Evolutionary conservation across 331 rosid species (phyloP).

Genomic region (Quercus phellos): DNA sequence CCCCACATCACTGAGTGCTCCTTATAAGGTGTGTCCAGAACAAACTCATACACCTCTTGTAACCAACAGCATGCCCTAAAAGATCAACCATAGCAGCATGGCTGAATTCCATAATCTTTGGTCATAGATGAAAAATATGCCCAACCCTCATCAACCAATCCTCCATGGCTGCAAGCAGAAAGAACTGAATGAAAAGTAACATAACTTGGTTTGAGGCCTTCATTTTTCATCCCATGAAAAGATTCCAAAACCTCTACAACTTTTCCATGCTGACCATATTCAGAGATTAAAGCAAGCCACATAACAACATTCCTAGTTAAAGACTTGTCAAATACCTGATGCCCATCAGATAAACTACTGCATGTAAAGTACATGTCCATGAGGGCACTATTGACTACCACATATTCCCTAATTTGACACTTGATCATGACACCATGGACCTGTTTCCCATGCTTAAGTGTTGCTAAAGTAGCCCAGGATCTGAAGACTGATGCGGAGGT

Average conservation of each 20-base stretch:
- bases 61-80: conserved; percentile 60
- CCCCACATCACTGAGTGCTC: conserved; percentile 69
- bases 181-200: conserved; percentile 79
- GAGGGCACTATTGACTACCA: conserved; percentile 67
- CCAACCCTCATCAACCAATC: conserved; percentile 58
- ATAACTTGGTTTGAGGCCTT: conserved; percentile 60
- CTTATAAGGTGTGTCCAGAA: conserved; percentile 53
- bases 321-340: conserved; percentile 46
- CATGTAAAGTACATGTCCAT: conserved; percentile 80
- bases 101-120: conserved; percentile 52
- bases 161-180: conserved; percentile 77
- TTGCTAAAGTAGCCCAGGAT: conserved; percentile 63
- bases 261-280: conserved; percentile 70
- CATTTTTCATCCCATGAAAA: conserved; percentile 52
- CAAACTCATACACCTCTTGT: conserved; percentile 54
- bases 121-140: conserved; percentile 59
- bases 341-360: conserved; percentile 53
- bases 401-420: conserved; percentile 53
- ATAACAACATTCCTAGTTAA: conserved; percentile 54
- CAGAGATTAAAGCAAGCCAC: conserved; percentile 68
- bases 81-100: conserved; percentile 72
- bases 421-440: conserved; percentile 64
- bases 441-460: conserved; percentile 69
- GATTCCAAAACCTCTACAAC: conserved; percentile 52
- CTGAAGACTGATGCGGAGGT: conserved; percentile 70